Base-by-base conservation (phyloP, 2,329 filamentous ascomycete genomes). In the Aphanoascus verrucosus region DNA sequence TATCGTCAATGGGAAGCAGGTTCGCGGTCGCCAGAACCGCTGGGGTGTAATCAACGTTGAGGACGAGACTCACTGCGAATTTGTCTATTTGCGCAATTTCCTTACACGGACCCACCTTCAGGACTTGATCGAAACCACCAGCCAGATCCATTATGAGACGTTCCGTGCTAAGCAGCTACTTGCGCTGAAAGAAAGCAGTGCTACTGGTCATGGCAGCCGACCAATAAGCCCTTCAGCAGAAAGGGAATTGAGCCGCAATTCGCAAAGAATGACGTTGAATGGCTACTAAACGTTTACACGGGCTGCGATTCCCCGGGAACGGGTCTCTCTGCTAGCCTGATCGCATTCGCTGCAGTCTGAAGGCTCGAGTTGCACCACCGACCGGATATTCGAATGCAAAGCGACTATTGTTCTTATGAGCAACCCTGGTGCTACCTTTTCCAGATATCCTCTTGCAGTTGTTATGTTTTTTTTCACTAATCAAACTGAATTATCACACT, bases 31-130 rank as follows among this genome's bases (percentile, higher is more conserved):
- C 67, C 93, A 98, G 76, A 98, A 97, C 81, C 84, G 93, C 73
- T 98, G 93, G 93, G 93, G 93, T 64, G 87, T 97, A 61, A 97
- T 98, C 79, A 98, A 98, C 68, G 91, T 98, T 64, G 93, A 98
- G 77, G 91, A 98, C 64, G 93, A 98, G 79, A 94, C 85, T 75
- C 93, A 98, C 79, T 98, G 93, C 82, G 93, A 98, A 81, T 98
- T 98, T 67, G 85, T 97, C 68, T 96, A 95, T 73, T 83, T 98
- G 58, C 85, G 93, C 70, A 91, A 98, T 80, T 98, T 98, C 82
- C 82, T 98, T 60, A 94, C 94, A 64, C 88, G 93, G 69, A 97
- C 93, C 59, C 93, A 98, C 73, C 82, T 98, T 55, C 93, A 98
- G 79, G 93, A 98, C 67, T 82, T 98, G 62, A 96, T 98, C 72